phyloP scores from a whole-genome alignment of 1,139 yeast species.

The Geotrichum klebahnii region DNA sequence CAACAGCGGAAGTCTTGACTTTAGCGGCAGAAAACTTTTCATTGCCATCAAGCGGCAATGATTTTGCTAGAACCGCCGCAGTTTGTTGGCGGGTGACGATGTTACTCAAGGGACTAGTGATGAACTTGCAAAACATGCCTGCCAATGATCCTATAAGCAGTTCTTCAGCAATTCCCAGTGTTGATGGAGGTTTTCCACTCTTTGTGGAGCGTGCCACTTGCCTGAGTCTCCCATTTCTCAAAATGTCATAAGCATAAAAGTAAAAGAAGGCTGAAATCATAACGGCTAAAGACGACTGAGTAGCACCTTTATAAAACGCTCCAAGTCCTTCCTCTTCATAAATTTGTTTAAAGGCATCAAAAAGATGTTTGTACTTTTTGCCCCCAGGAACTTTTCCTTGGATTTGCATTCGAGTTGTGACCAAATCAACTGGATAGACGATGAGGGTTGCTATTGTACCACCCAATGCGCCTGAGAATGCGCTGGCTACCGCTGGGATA shows the following conservation, averaged over 20 bases:
- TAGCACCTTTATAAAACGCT: slow-evolving; percentile 65
- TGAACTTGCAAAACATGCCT: slow-evolving; percentile 39
- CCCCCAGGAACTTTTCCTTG: slow-evolving; percentile 39
- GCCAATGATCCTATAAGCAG: slow-evolving; percentile 86
- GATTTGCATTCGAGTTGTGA: slow-evolving; percentile 71
- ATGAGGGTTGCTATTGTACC: slow-evolving; percentile 69
- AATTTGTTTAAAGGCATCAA: slow-evolving; percentile 57
- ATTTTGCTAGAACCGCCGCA: slow-evolving; percentile 24
- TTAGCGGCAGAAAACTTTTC: slow-evolving; percentile 10
- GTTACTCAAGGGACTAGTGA: slow-evolving; percentile 37
- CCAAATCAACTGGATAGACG: slow-evolving; percentile 69
- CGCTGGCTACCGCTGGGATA: slow-evolving; percentile 49
- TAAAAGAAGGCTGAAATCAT: slow-evolving; percentile 41
- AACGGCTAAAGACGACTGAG: slow-evolving; percentile 35
- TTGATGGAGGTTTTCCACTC: slow-evolving; percentile 61
- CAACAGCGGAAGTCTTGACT: slow-evolving; percentile 20
- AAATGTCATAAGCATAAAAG: slow-evolving; percentile 77
- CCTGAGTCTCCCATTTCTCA: slow-evolving; percentile 76
- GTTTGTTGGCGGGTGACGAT: slow-evolving; percentile 38
- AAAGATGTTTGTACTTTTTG: slow-evolving; percentile 47
- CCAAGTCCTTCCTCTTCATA: slow-evolving; percentile 53
- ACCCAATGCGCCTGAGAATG: slow-evolving; percentile 76
- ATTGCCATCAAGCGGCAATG: not conserved
- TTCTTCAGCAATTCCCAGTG: slow-evolving; percentile 85
- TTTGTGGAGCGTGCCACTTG: slow-evolving; percentile 77